Evolutionary conservation across 768 basidiomycete species (phyloP), one percentile per base, ranked within the genome.

Genomic region (Lactifluus volemus): DNA sequence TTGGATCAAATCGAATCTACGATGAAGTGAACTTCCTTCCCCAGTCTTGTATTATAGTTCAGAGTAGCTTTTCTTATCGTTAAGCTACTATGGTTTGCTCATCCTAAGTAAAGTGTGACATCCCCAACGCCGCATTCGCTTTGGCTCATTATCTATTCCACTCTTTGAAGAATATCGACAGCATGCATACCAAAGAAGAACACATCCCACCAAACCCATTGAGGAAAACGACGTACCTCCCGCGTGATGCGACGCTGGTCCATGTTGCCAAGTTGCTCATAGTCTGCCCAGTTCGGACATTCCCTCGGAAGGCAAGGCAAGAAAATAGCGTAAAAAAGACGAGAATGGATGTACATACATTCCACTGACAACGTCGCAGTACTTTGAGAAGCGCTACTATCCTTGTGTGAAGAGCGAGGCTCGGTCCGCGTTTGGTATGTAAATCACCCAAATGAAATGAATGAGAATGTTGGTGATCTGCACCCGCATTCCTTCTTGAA

Each of bases 231-330:
- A n/a, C n/a, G 88, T 14, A 92, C 84, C 68, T 97, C 92, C 29
- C 86, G 79, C 1, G 88, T 92, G 47, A 89, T 84, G 25, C 93
- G 90, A 71, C 92, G 96, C 67, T 93, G 92, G 78, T 92, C 91
- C 72, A 89, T 83, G 71, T 97, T 97, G 77, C 90, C 89, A 30
- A 95, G 74, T 65, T 97, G 94, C 73, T 97, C 94, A 73, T 89
- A 89, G 72, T 82, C 86, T 90, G 65, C 3, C 38, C 0, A n/a
- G 21, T 8, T 41, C 17, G 30, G 32, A 1, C 17, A 5, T 21
- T 53, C 30, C 25, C 25, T 25, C 25, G 25, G 25, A 25, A 25
- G 39, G 38, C 19, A 17, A 34, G 52, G 56, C 58, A 59, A 55
- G n/a, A 38, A 66, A 38, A 55, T 25, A 5, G 9, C 44, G 39